Base-by-base conservation (phyloP, 805 yeast genomes). In the Wickerhamia fluorescens region DNA sequence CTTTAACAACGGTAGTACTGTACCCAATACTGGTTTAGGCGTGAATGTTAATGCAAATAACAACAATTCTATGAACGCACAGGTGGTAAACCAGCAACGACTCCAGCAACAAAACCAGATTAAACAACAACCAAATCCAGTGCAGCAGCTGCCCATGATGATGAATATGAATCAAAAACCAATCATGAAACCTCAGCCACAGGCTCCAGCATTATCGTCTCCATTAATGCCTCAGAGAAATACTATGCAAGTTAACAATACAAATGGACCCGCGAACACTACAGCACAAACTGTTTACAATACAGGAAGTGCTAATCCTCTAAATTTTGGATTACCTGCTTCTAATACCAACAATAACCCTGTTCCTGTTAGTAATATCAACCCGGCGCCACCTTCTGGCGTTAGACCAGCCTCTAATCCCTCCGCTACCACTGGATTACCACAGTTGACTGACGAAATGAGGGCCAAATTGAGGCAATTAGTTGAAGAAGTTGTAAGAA, bases 401-500 rank as follows among this genome's bases (percentile, higher is more conserved):
- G 16, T 21, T 26, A 7, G 23, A 14, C 9, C 27, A 14, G 28
- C 22, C 11, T 11, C 28, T 7, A 20, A 12, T n/a, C 23, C 31
- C 5, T 23, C 35, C 6, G 27, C 29, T 14, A 27, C 36, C 15
- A 29, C 48, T 8, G 35, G 47, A 16, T 37, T 60, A 25, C 68
- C 68, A 5, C 56, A 56, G 7, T 44, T 62, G 29, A 60, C 79
- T 13, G 82, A 71, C 23, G 85, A 73, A 37, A 83, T 72, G 63
- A 74, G 73, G 63, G 55, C 65, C 37, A 71, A 65, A 34, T 66
- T 86, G 37, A 70, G 76, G 35, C 68, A 68, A 33, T 68, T 87
- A 24, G 67, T 77, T 33, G 79, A 74, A 19, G 94, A 82, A 36
- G 87, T 81, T 2, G 64, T 81, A 0, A 62, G 71, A 15, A 73